Evolutionary conservation across 169 alveolate genomes (phyloP), one percentile per base, ranked within the genome.

Genomic region (Eimeria falciformis): DNA sequence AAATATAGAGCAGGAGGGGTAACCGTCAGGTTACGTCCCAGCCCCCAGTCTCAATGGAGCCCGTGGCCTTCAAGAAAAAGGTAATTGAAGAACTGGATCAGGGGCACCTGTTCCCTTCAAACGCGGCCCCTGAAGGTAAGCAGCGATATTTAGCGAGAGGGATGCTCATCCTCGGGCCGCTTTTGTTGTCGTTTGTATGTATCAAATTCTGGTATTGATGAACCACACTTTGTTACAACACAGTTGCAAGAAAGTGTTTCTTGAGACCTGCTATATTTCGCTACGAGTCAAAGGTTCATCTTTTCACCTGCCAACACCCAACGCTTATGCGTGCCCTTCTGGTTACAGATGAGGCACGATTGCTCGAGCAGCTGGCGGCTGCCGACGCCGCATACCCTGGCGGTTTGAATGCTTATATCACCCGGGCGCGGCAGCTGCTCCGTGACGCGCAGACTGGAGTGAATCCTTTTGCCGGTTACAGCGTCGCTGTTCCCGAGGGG

Each of bases 381-480:
- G 93, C 93, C 40, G 93, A 90, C 69, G 78, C 68, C 40, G 25
- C 94, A 4, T 82, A 69, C 29, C 92, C 93, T 0, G 94, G 93
- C 40, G 95, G 93, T 1, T 46, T 92, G 78, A 1, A 9, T 0
- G 75, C 75, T 40, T 88, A 88, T 73, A 27, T 82, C 14, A 2
- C 6, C 6, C 79, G 91, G 9, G 73, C 94, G 7, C 89, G 92
- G 25, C 27, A 65, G 66, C 58, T 93, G 56, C 66, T 93, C 43
- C 69, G 90, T 96, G 97, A 95, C 62, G 95, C 98, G 37, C 94
- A 95, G 88, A 96, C 96, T 5, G 97, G 97, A 37, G 97, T 95
- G 43, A 97, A 97, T 84, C 98, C 98, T 11, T 96, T 96, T 90
- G 97, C 94, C 81, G 98, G 97, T 17, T 97, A 93, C 71, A 92